Base-by-base conservation (phyloP, 2,329 filamentous ascomycete species). In the Aspergillus sp. region DNA sequence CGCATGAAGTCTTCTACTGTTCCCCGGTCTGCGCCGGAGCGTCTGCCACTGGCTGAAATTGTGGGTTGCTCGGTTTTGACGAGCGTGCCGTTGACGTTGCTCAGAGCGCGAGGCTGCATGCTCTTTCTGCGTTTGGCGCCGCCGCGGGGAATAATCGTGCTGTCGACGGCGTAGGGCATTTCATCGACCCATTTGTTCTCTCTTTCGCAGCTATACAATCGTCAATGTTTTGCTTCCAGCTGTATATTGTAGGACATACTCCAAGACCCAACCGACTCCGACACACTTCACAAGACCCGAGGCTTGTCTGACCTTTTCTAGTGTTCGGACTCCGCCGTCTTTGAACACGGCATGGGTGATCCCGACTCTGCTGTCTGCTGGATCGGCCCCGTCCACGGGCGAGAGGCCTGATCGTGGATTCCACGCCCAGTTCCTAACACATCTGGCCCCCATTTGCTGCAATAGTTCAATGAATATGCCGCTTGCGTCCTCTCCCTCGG, bases 271-370 rank as follows among this genome's bases (percentile, higher is more conserved):
- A 43, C 78, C 79, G 29, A 93, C 82, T 30, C 86, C 86, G 34
- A 94, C 85, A 60, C 86, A 93, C 46, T 84, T 78, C 24, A 94
- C 82, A 17, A 83, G 68, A 4, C 84, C 84, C 10, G 74, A 71
- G 24, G 75, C 78, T 47, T 80, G 73, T 36, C 77, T 71, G 5
- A 89, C 80, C 60, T 86, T 93, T 52, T 93, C 80, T 43, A 94
- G 61, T 1, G 86, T 93, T 15, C 80, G 71, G 50, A 80, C 79
- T 26, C 78, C 78, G 28, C 86, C 86, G 51, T 93, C 86, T 57
- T 93, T 94, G 67, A 79, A 94, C 5, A 94, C 76, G 5, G 94
- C 82, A 51, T 94, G 86, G 0, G 86, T 93, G 47, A 93, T 84
- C 4, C 80, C 82, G 37, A 85, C 66, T 53, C 77, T 81, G 30